A percentile compares a stretch with the other conserved stretches of the same genome.
Evolutionary conservation across 495 filamentous ascomycete species (phyloP).

Genomic region (Podospora pseudoanserina): DNA sequence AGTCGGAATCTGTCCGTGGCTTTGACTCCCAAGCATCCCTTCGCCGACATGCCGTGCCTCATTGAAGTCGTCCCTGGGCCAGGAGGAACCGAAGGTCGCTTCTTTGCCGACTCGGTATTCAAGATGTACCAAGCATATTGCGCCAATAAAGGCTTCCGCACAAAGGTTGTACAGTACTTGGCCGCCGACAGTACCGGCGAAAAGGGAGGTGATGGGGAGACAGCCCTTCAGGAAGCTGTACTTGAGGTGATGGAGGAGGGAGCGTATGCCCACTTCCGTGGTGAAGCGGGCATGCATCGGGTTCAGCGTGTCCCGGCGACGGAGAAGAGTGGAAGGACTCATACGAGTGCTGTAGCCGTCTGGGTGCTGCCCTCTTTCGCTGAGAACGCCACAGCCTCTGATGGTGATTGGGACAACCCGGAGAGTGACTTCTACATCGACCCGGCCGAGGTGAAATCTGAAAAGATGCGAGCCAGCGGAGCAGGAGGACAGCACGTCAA

Average conservation of each 20-base stretch:
- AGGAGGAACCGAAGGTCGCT: constrained; percentile 85
- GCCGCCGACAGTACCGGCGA: constrained; percentile 54
- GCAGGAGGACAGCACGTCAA: constrained; percentile 98
- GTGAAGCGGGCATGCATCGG: constrained; percentile 89
- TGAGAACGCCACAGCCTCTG: constrained; percentile 43
- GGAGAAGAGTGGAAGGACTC: constrained; percentile 82
- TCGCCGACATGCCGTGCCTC: constrained; percentile 86
- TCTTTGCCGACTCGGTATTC: constrained; percentile 83
- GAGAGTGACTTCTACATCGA: constrained; percentile 87
- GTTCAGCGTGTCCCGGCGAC: constrained; percentile 92
- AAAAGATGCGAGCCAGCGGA: constrained; percentile 88
- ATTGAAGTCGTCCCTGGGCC: constrained; percentile 90
- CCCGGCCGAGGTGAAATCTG: constrained; percentile 75
- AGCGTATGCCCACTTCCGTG: constrained; percentile 74
- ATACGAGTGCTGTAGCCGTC: constrained; percentile 88
- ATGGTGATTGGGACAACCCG: constrained; percentile 71
- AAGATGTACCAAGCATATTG: constrained; percentile 88
- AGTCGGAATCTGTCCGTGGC: constrained; percentile 63
- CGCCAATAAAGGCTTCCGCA: constrained; percentile 48
- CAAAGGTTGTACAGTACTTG: constrained; percentile 51
- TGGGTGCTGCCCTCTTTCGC: constrained; percentile 86
- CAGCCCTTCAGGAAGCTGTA: constrained; percentile 74
- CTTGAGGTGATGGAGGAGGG: constrained; percentile 76
- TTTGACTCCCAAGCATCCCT: constrained; percentile 85
- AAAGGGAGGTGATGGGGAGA: constrained; percentile 53